These are phyloP conservation scores for Saksenaea vasiformis DNA, from an alignment of 371 early-diverging fungal species.

Conservation along the genomic window DNA sequence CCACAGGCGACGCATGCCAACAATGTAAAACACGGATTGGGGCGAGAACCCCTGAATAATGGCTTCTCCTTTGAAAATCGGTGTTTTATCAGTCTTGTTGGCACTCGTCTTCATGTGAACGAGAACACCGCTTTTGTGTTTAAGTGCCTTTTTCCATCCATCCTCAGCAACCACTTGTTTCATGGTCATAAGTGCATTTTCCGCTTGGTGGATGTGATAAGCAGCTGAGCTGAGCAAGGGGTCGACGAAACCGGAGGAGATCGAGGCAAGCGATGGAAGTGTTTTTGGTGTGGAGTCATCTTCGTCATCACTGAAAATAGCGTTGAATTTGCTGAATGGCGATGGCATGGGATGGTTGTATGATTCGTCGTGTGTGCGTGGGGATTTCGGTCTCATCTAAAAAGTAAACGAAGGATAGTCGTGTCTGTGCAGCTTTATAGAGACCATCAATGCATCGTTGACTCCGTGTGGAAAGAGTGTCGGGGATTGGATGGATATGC, in stretches of 20 bases:
- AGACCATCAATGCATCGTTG: background rate
- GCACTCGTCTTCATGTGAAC: conserved; percentile 56
- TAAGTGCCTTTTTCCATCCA: conserved; percentile 71
- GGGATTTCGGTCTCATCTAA: background rate
- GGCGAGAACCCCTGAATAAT: conserved; percentile 66
- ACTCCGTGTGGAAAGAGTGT: background rate
- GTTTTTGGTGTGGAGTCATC: conserved; percentile 27
- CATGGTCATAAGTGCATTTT: conserved; percentile 39
- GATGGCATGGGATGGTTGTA: conserved; percentile 2
- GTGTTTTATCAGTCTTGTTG: conserved; percentile 53
- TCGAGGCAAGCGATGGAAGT: conserved; percentile 5
- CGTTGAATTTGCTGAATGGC: conserved; percentile 18
- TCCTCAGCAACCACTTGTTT: conserved; percentile 45
- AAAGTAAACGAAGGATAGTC: background rate
- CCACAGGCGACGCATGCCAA: conserved; percentile 68
- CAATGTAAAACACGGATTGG: conserved; percentile 68
- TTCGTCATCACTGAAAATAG: conserved; percentile 50
- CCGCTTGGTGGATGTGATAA: conserved; percentile 48
- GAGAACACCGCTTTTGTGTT: conserved; percentile 69
- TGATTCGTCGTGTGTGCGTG: background rate
- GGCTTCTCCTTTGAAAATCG: conserved; percentile 66
- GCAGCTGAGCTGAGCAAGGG: conserved; percentile 37
- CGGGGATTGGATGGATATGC: background rate
- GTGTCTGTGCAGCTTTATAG: background rate
- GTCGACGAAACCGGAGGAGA: conserved; percentile 28